phyloP scores from a whole-genome alignment of 306 rosid species.

The Crataegus laevigata region DNA sequence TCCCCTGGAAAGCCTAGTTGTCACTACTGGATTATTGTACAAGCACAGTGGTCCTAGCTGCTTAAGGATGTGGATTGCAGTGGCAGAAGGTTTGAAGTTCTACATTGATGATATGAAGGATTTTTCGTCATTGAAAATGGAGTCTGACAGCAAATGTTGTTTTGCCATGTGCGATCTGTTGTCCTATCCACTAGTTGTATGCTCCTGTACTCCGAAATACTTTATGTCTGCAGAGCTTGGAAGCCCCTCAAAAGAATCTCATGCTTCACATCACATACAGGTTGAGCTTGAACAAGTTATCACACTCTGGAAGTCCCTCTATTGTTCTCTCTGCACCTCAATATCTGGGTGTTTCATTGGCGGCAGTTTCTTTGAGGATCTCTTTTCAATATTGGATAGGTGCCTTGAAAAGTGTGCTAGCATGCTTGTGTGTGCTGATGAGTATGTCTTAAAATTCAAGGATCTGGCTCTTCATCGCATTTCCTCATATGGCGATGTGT shows the following conservation, averaged over 20 bases:
- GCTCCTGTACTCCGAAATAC: slow-evolving; percentile 26
- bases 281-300: slow-evolving; percentile 36
- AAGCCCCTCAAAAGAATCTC: slow-evolving; percentile 22
- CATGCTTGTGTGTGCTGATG: slow-evolving; percentile 21
- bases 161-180: slow-evolving; percentile 44
- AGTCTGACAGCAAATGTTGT: slow-evolving; percentile 31
- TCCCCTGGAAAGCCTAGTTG: slow-evolving; percentile 41
- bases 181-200: slow-evolving; percentile 52
- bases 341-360: slow-evolving; percentile 31
- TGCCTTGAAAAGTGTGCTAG: slow-evolving; percentile 42
- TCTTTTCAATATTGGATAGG: slow-evolving; percentile 33
- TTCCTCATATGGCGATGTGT: slow-evolving; percentile 42
- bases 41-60: slow-evolving; percentile 33
- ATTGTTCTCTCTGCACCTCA: slow-evolving; percentile 38
- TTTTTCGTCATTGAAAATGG: slow-evolving; percentile 27
- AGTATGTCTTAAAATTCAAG: slow-evolving; percentile 24
- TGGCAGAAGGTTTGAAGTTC: slow-evolving; percentile 48
- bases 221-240: slow-evolving; percentile 21
- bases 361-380: slow-evolving; percentile 40
- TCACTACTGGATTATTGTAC: slow-evolving; percentile 41
- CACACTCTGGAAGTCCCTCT: slow-evolving; percentile 65
- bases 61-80: slow-evolving; percentile 55
- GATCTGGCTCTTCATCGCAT: slow-evolving; percentile 31
- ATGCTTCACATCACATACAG: slow-evolving; percentile 22
- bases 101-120: slow-evolving; percentile 34